These are phyloP conservation scores for Paracoccidioides brasiliensis DNA, from an alignment of 2,329 filamentous ascomycete species.

Conservation along the genomic window DNA sequence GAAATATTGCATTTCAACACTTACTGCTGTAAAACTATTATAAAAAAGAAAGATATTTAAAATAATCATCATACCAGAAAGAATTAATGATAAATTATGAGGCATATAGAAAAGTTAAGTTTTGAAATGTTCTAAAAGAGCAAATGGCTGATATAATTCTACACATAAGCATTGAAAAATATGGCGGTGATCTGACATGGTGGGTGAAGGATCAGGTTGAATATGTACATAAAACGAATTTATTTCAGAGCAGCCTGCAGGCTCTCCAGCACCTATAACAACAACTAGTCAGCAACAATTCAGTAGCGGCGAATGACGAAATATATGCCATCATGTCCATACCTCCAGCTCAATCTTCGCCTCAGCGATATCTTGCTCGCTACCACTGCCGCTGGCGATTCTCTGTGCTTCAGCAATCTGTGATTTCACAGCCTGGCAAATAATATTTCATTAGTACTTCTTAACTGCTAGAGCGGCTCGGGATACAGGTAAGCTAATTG, in stretches of 20 bases:
- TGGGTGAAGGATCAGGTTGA: background rate
- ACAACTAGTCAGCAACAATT: background rate
- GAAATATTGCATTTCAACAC: too few species aligned
- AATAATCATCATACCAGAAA: too few species aligned
- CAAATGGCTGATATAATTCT: slow-evolving; percentile 6
- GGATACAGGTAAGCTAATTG: background rate
- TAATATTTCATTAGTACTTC: background rate
- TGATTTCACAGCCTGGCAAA: slow-evolving; percentile 54
- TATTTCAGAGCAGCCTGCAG: slow-evolving; percentile 39
- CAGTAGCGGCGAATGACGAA: slow-evolving; percentile 1
- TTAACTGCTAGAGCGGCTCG: background rate
- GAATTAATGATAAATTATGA: too few species aligned
- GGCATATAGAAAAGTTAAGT: too few species aligned
- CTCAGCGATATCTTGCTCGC: slow-evolving; percentile 95
- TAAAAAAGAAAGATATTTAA: too few species aligned
- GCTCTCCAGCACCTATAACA: slow-evolving; percentile 35
- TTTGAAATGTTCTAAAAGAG: background rate
- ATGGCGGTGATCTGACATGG: background rate
- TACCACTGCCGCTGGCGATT: slow-evolving; percentile 77
- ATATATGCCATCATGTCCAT: slow-evolving; percentile 19
- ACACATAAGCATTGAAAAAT: slow-evolving; percentile 5
- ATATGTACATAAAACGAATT: slow-evolving; percentile 29
- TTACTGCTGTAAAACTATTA: too few species aligned
- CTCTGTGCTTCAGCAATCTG: slow-evolving; percentile 95
- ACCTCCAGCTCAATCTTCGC: slow-evolving; percentile 99